Evolutionary conservation across 1,139 yeast genomes (phyloP).

Genomic region (Geotrichum bryndzae): DNA sequence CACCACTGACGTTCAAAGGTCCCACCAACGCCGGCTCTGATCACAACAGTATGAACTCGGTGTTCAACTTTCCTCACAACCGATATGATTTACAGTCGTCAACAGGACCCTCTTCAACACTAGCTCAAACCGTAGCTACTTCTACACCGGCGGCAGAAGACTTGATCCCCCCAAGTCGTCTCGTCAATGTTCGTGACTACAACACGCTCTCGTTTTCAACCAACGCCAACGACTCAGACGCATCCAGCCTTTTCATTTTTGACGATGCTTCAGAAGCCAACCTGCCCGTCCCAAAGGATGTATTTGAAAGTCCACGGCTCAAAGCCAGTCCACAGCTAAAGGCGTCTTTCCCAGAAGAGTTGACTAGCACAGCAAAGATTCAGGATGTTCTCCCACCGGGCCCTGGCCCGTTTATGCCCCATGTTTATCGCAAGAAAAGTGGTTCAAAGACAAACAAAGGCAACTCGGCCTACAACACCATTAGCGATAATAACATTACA

Average conservation of each 20-base stretch:
- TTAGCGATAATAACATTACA: background rate
- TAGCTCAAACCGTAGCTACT: background rate
- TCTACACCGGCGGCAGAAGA: background rate
- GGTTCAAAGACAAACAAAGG: background rate
- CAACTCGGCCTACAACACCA: background rate
- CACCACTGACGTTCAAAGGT: background rate
- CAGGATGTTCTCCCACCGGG: background rate
- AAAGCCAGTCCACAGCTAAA: background rate
- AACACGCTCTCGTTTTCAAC: background rate
- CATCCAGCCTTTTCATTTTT: background rate
- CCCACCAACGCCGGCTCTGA: background rate
- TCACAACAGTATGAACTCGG: background rate
- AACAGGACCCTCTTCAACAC: background rate
- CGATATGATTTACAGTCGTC: background rate
- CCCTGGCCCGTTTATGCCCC: background rate
- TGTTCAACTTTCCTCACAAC: background rate
- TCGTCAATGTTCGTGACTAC: background rate
- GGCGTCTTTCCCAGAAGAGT: background rate
- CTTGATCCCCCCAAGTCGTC: background rate
- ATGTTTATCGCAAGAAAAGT: background rate
- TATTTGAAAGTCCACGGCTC: background rate
- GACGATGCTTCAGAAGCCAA: background rate
- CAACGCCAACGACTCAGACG: background rate
- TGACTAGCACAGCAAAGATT: background rate
- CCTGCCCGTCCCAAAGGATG: background rate